phyloP scores from a whole-genome alignment of 441 rosid species.

The Theobroma grandiflorum region DNA sequence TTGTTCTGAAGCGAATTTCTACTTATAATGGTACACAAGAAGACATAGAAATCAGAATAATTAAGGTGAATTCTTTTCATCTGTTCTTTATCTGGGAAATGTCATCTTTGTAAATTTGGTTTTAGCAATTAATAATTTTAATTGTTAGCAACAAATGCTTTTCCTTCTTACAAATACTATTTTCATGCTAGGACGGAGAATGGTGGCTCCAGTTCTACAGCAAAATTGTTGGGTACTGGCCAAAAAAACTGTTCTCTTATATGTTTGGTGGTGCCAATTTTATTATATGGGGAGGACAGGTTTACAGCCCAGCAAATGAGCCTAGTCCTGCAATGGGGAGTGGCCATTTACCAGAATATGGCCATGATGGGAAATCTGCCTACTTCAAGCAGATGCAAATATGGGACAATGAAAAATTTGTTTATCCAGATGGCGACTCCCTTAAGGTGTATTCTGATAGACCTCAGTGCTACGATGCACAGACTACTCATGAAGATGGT shows the following conservation, averaged over 20 bases:
- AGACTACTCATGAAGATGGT: background rate
- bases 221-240: slow-evolving; percentile 12
- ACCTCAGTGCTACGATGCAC: background rate
- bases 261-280: background rate
- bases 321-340: slow-evolving; percentile 11
- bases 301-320: background rate
- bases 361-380: background rate
- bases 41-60: background rate
- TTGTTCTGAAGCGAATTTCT: slow-evolving; percentile 6
- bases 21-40: background rate
- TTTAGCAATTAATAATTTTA: background rate
- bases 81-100: background rate
- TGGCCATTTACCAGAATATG: slow-evolving; percentile 1
- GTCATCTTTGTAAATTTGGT: too few species aligned
- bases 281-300: background rate
- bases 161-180: background rate
- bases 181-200: background rate
- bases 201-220: background rate
- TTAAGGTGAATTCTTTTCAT: background rate
- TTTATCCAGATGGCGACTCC: background rate
- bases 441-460: rapidly evolving
- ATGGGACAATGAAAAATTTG: background rate
- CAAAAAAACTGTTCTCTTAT: background rate
- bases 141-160: background rate
- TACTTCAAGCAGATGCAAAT: background rate